phyloP scores from a whole-genome alignment of 73 alveolate genomes.

The Paramecium caudatum region DNA sequence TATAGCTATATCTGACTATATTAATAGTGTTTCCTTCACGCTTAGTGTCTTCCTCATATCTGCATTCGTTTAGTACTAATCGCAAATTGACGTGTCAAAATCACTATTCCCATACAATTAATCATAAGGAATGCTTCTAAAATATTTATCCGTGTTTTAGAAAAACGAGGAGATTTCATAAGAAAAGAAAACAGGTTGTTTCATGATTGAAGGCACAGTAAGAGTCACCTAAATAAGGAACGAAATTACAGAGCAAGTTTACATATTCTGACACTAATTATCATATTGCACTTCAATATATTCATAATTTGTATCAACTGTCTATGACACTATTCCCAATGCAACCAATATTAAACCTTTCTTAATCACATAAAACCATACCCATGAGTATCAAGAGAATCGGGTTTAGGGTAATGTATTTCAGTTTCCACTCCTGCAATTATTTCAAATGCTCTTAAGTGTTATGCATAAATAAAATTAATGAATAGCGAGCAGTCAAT shows the following conservation, averaged over 20 bases:
- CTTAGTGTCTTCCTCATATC: slow-evolving; percentile 36
- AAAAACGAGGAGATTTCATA: slow-evolving; percentile 26
- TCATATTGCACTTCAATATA: slow-evolving; percentile 7
- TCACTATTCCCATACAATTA: slow-evolving; percentile 2
- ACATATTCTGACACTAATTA: not conserved
- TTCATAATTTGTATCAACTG: slow-evolving; percentile 41
- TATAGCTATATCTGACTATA: slow-evolving; percentile 81
- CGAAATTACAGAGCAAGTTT: not conserved
- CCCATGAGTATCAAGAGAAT: slow-evolving; percentile 37
- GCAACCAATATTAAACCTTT: slow-evolving; percentile 20
- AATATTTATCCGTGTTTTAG: slow-evolving; percentile 43
- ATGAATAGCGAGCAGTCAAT: slow-evolving; percentile 15
- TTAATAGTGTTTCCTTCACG: slow-evolving; percentile 72
- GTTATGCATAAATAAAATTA: not conserved
- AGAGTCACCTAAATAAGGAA: not conserved
- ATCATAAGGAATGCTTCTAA: slow-evolving; percentile 27
- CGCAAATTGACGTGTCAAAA: slow-evolving; percentile 39
- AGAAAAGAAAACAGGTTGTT: slow-evolving; percentile 49
- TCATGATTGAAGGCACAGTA: not conserved
- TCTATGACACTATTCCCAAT: slow-evolving; percentile 45
- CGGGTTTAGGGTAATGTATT: slow-evolving; percentile 17
- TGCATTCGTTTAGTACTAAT: not conserved
- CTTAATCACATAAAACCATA: not conserved
- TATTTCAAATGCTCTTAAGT: not conserved
- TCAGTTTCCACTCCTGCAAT: slow-evolving; percentile 24